Percentiles rank a stretch among this genome's conserved stretches.
Conservation (phyloP, 768 basidiomycete genomes). For the Fistulinella prunicolor region DNA sequence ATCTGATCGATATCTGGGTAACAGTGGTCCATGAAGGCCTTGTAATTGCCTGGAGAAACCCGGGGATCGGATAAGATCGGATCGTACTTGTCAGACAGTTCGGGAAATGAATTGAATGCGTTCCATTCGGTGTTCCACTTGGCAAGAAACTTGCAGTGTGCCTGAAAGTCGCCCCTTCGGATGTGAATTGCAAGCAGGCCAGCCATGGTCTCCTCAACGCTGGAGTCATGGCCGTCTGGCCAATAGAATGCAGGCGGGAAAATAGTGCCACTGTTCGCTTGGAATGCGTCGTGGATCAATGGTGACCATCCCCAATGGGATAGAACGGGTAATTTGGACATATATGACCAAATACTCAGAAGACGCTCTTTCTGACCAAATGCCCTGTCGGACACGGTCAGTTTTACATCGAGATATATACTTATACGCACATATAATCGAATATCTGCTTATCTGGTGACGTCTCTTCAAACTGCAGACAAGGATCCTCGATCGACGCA, state of each 20-base stretch:
- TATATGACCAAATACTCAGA: conserved; percentile 34
- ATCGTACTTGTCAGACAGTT: conserved; percentile 37
- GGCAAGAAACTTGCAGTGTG: conserved; percentile 43
- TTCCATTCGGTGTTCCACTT: conserved; percentile 36
- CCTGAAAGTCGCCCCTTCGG: conserved; percentile 48
- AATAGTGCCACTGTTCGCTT: conserved; percentile 31
- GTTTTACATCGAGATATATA: too few species aligned
- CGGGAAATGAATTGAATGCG: conserved; percentile 46
- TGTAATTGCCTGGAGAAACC: conserved; percentile 16
- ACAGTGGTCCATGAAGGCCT: conserved; percentile 37
- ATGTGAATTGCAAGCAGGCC: conserved; percentile 51
- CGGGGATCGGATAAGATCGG: conserved; percentile 27
- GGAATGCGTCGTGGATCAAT: conserved; percentile 32
- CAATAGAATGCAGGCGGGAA: background rate
- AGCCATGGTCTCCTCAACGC: conserved; percentile 21
- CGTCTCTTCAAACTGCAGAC: conserved; percentile 34
- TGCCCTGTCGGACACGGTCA: conserved; percentile 20
- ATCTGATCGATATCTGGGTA: conserved; percentile 44
- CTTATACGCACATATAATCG: conserved; percentile 21
- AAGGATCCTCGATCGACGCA: conserved; percentile 35
- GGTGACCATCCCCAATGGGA: conserved; percentile 40
- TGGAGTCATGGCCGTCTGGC: conserved; percentile 1
- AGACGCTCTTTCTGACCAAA: conserved; percentile 33
- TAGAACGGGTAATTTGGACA: conserved; percentile 33
- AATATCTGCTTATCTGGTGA: conserved; percentile 28